phyloP scores from a whole-genome alignment of 1,284 basidiomycete genomes.

The Puccinia triticina region DNA sequence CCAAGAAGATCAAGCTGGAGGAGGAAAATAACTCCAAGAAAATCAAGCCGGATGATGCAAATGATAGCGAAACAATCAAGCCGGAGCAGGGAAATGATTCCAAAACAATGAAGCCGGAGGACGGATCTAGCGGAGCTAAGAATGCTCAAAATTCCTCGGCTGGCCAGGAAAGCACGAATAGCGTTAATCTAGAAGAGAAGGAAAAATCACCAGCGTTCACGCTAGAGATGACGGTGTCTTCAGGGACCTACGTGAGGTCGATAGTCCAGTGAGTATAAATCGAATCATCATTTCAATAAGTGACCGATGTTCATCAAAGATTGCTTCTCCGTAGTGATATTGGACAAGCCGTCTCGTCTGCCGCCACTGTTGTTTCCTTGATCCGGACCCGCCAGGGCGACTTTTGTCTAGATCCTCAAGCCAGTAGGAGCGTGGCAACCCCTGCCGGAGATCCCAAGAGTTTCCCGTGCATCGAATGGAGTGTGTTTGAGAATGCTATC shows the following conservation, averaged over 20 bases:
- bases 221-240: constrained; percentile 84
- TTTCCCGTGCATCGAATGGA: constrained; percentile 73
- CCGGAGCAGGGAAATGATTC: constrained; percentile 41
- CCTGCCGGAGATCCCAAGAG: constrained; percentile 59
- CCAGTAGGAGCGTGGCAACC: not conserved
- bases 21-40: constrained; percentile 53
- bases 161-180: constrained; percentile 53
- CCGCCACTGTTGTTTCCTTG: constrained; percentile 86
- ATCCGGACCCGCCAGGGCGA: constrained; percentile 81
- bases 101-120: constrained; percentile 60
- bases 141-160: constrained; percentile 15
- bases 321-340: constrained; percentile 67
- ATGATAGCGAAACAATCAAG: constrained; percentile 59
- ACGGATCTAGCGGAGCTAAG: not conserved
- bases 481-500: constrained; percentile 70
- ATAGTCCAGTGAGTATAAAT: constrained; percentile 62
- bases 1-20: constrained; percentile 60
- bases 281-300: too few relatives aligned
- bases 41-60: constrained; percentile 58
- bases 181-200: constrained; percentile 54
- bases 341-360: constrained; percentile 76
- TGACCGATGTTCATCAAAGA: too few relatives aligned
- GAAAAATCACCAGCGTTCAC: constrained; percentile 74
- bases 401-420: constrained; percentile 66
- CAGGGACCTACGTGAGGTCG: constrained; percentile 92